Base-by-base conservation (phyloP, 495 filamentous ascomycete species). In the Annulohypoxylon moriforme region DNA sequence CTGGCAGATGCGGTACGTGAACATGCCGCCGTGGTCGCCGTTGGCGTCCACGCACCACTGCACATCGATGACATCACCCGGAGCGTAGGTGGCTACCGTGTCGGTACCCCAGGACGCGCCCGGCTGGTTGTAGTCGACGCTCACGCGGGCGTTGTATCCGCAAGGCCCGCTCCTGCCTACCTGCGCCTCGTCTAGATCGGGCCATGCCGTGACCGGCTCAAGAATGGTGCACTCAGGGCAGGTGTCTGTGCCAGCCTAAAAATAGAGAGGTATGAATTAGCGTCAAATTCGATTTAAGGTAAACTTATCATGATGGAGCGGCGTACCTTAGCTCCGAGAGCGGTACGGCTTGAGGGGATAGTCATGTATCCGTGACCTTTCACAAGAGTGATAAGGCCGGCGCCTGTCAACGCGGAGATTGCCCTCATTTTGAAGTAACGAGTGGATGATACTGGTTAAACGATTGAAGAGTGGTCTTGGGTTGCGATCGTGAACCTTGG, bases 1-100 rank as follows among this genome's bases (percentile, higher is more conserved):
- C 67, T 83, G 78, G 75, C 86, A 88, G 61, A 88, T 82, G 1
- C 86, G 84, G 78, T 87, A 88, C 49, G 79, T 76, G 75, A 87
- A 88, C 85, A 88, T 87, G 73, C 86, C 86, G 31, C 86, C 85
- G 72, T 88, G 86, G 75, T 88, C 86, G 1, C 86, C 86, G 76
- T 87, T 88, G 78, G 86, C 68, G 68, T 88, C 86, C 24, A 87
- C 83, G 61, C 86, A 88, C 85, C 86, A 88, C 75, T 86, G 72
- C 4, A 88, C 85, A 24, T 85, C 81, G 11, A 87, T 75, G 4
- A 77, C 62, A 1, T 85, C 74, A n/a, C 84, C 83, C 0, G 83
- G 76, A 5, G 74, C 75, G 75, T 86, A 88, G 0, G 79, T 84
- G 1, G 76, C 81, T 0, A 87, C 85, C 0, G 81, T 72, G 0